Evolutionary conservation across 345 rosid species (phyloP).

Genomic region (Lepidium sativum): DNA sequence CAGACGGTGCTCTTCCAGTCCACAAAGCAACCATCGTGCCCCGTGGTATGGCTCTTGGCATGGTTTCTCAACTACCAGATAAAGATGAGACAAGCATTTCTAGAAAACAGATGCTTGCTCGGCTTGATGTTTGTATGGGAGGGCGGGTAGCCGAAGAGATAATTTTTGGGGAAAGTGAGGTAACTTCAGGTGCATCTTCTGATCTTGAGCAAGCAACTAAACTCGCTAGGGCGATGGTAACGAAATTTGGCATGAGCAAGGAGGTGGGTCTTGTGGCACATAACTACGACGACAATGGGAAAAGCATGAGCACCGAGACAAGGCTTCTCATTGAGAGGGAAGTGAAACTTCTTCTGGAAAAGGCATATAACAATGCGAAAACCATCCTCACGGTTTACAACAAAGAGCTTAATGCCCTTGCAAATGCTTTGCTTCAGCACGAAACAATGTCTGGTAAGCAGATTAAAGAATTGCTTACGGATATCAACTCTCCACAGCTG

Average conservation of each 20-base stretch:
- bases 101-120: conserved; percentile 90
- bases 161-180: conserved; percentile 84
- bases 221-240: conserved; percentile 85
- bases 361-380: conserved; percentile 85
- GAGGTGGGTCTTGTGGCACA: conserved; percentile 79
- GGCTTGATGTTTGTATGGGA: conserved; percentile 92
- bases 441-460: conserved; percentile 78
- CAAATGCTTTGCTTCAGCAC: conserved; percentile 68
- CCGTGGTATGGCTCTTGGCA: conserved; percentile 91
- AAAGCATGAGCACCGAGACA: conserved; percentile 95
- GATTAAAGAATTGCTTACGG: conserved; percentile 60
- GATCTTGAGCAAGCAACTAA: conserved; percentile 83
- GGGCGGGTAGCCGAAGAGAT: conserved; percentile 96
- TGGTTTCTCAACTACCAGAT: conserved; percentile 89
- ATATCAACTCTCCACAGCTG: conserved; percentile 52
- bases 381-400: conserved; percentile 58
- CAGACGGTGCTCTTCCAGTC: too few species aligned
- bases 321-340: conserved; percentile 88
- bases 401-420: conserved; percentile 82
- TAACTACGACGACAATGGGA: conserved; percentile 79
- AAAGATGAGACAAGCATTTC: conserved; percentile 69
- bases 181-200: conserved; percentile 77
- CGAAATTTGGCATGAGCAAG: conserved; percentile 84
- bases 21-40: too few species aligned
- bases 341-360: conserved; percentile 58